Evolutionary conservation across 768 basidiomycete genomes (phyloP).

Genomic region (Coprinopsis marcescibilis): DNA sequence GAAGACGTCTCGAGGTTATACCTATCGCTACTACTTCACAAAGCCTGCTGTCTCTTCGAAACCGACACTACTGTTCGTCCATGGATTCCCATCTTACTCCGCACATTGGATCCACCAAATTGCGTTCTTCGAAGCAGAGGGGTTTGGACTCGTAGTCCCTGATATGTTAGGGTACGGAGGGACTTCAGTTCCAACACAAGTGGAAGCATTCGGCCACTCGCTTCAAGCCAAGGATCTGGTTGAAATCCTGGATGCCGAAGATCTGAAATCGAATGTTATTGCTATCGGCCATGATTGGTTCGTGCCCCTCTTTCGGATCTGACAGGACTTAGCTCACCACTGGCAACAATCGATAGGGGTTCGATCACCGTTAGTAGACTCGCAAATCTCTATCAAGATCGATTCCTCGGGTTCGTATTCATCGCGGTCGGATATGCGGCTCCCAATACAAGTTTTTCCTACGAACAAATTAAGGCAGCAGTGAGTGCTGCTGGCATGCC

Average conservation of each 20-base stretch:
- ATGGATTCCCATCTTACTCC: conserved; percentile 42
- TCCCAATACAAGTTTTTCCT: conserved; percentile 10
- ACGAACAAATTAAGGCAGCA: background rate
- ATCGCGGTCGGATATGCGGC: conserved; percentile 31
- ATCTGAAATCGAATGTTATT: conserved; percentile 28
- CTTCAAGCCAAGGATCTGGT: conserved; percentile 35
- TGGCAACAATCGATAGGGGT: conserved; percentile 28
- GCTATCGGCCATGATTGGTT: conserved; percentile 42
- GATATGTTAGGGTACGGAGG: conserved; percentile 49
- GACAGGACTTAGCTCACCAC: background rate
- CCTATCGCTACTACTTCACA: conserved; percentile 33
- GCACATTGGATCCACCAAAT: conserved; percentile 35
- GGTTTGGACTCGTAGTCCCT: conserved; percentile 41
- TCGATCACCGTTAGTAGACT: conserved; percentile 30
- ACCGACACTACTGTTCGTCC: conserved; percentile 38
- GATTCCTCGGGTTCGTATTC: conserved; percentile 37
- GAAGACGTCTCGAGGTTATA: conserved; percentile 30
- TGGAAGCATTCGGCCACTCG: conserved; percentile 30
- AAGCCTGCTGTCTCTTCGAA: conserved; percentile 9
- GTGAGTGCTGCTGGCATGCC: background rate
- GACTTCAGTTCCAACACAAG: conserved; percentile 39
- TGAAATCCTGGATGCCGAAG: conserved; percentile 37
- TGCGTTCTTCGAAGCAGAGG: conserved; percentile 31
- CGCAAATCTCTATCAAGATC: conserved; percentile 31
- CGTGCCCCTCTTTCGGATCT: conserved; percentile 8